Evolutionary conservation across 805 yeast genomes (phyloP), one percentile per base, ranked within the genome.

Genomic region (Zygosaccharomyces bisporus): DNA sequence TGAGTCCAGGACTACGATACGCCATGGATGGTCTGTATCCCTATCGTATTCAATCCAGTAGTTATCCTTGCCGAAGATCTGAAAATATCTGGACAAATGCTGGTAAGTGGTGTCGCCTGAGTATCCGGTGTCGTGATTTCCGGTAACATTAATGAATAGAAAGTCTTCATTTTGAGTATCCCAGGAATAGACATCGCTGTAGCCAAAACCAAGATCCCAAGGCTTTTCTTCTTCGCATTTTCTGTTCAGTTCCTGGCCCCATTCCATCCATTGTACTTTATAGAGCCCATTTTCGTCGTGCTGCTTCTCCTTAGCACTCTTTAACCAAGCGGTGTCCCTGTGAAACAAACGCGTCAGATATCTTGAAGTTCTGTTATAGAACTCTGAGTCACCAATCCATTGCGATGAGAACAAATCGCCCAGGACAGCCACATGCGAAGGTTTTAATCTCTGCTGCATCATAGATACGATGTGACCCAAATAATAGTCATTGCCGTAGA

Each of bases 41-140:
- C 68, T 63, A 49, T 80, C 79, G 55, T 83, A 81, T 60, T 83
- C 85, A 40, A 84, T 77, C 68, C 86, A 87, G 60, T 73, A 91
- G 64, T 91, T 91, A 56, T 88, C 87, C 54, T 80, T 78, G 25
- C 99, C 99, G 66, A 85, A 93, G 21, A 84, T 68, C 31, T 69
- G 68, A 43, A 73, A 74, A 68, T 80, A 93, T 52, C 99, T 72
- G 1, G 86, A 78, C 80, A 88, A 79, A 57, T 95, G 95, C 57
- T 87, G 96, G 70, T 81, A 80, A 0, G 96, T 89, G 32, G 95
- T 87, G 64, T 93, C 99, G 0, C 98, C 98, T 38, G 86, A 78
- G 61, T 93, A 91, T 0, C 99, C 99, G 38, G 91, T 81, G 63
- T 93, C 99, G 62, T 93, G 99, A 62, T 93, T 93, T 1, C 99